Conservation (phyloP, 345 rosid species). For the Syzygium aromaticum region DNA sequence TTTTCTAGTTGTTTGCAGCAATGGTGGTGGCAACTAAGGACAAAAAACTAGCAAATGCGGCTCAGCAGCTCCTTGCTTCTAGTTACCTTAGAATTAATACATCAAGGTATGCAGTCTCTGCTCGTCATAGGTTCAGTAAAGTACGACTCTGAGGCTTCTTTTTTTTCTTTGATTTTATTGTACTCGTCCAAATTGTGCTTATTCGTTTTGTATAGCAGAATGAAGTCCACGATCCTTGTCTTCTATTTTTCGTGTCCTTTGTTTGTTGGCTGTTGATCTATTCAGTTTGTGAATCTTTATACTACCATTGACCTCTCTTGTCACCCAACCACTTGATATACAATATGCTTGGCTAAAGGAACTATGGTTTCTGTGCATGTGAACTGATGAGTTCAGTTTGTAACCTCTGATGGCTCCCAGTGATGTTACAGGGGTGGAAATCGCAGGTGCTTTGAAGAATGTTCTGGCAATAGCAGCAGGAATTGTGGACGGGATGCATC, state of each 20-base stretch:
- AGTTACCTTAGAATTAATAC: conserved; percentile 78
- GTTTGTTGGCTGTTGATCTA: not conserved
- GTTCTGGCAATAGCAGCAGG: conserved; percentile 96
- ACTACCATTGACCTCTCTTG: not conserved
- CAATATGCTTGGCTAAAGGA: not conserved
- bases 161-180: not conserved
- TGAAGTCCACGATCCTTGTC: not conserved
- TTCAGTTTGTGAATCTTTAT: not conserved
- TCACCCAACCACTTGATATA: not conserved
- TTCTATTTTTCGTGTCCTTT: not conserved
- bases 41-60: conserved; percentile 61
- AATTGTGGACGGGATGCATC: conserved; percentile 88
- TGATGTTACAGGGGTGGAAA: conserved; percentile 97
- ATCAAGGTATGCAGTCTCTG: conserved; percentile 45
- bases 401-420: conserved; percentile 78
- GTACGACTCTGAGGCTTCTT: not conserved
- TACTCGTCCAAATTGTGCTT: not conserved
- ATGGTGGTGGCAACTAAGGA: conserved; percentile 95
- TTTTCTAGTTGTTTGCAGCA: conserved; percentile 31
- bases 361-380: not conserved
- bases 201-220: not conserved
- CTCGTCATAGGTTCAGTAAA: not conserved
- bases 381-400: conserved; percentile 35
- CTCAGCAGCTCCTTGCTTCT: conserved; percentile 85
- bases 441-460: conserved; percentile 91